phyloP scores from a whole-genome alignment of 2,329 filamentous ascomycete genomes.

The Aspergillus viridinutans region DNA sequence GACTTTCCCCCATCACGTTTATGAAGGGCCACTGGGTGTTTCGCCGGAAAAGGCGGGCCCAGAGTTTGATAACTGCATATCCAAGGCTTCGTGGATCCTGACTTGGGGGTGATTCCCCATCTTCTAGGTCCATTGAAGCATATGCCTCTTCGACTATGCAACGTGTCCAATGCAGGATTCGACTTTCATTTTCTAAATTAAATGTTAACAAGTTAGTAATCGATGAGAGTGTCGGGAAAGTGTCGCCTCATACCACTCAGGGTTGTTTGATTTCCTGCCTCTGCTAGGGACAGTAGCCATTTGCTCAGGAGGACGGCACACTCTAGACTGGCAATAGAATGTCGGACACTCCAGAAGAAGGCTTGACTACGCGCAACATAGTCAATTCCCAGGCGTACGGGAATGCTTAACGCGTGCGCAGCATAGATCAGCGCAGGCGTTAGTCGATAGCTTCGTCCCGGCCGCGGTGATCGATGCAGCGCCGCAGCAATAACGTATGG shows the following conservation, averaged over 20 bases:
- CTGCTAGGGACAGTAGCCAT: slow-evolving; percentile 39
- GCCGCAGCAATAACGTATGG: slow-evolving; percentile 58
- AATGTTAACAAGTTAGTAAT: neutral
- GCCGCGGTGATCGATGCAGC: slow-evolving; percentile 55
- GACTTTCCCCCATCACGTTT: slow-evolving; percentile 28
- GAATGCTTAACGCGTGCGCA: slow-evolving; percentile 63
- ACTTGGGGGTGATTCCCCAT: slow-evolving; percentile 19
- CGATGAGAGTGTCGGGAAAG: neutral
- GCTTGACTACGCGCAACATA: slow-evolving; percentile 35
- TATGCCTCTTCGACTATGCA: slow-evolving; percentile 32
- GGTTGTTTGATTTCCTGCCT: slow-evolving; percentile 21
- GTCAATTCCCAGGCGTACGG: slow-evolving; percentile 34
- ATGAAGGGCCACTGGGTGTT: slow-evolving; percentile 35
- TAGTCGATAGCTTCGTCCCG: slow-evolving; percentile 57
- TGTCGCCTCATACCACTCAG: slow-evolving; percentile 22
- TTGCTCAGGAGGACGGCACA: slow-evolving; percentile 41
- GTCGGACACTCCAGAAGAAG: slow-evolving; percentile 36
- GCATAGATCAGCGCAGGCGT: slow-evolving; percentile 64
- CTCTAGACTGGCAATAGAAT: slow-evolving; percentile 34
- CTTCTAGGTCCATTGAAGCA: slow-evolving; percentile 27
- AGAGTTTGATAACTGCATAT: slow-evolving; percentile 26
- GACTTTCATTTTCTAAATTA: slow-evolving; percentile 25
- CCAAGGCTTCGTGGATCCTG: slow-evolving; percentile 25
- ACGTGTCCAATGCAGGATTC: slow-evolving; percentile 29
- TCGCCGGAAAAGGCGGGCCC: slow-evolving; percentile 28